These are phyloP conservation scores for Tetrahymena borealis DNA, from an alignment of 73 alveolate species.

Conservation along the genomic window DNA sequence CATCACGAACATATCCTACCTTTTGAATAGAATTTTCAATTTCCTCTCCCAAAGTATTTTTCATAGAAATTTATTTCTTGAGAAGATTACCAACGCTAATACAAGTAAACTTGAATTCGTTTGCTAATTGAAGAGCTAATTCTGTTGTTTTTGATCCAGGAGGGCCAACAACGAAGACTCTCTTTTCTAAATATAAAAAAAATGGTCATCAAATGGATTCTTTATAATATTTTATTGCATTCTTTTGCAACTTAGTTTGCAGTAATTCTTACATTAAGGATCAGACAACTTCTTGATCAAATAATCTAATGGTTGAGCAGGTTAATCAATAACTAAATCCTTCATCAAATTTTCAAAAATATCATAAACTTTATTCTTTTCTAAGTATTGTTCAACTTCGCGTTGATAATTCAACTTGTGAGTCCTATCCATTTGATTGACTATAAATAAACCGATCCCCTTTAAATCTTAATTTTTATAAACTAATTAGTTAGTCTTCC, in stretches of 20 bases:
- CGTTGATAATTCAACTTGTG: constrained; percentile 71
- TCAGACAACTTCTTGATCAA: constrained; percentile 64
- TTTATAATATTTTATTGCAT: too few relatives aligned
- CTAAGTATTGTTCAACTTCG: constrained; percentile 79
- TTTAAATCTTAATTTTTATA: too few relatives aligned
- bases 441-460: too few relatives aligned
- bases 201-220: too few relatives aligned
- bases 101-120: constrained; percentile 55
- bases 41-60: constrained; percentile 21
- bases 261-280: constrained; percentile 47
- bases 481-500: background rate
- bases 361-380: constrained; percentile 79
- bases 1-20: constrained; percentile 69
- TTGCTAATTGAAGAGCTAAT: constrained; percentile 68
- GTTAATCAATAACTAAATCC: constrained; percentile 77
- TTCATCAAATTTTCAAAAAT: constrained; percentile 81
- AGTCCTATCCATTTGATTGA: constrained; percentile 76
- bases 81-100: constrained; percentile 73
- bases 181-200: constrained; percentile 47
- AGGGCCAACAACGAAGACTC: constrained; percentile 86
- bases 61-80: constrained; percentile 48
- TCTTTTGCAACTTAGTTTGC: background rate
- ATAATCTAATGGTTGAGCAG: constrained; percentile 88
- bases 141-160: constrained; percentile 83
- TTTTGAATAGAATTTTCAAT: constrained; percentile 26